These are phyloP conservation scores for Penicillium angulare DNA, from an alignment of 495 filamentous ascomycete genomes.

Conservation along the genomic window DNA sequence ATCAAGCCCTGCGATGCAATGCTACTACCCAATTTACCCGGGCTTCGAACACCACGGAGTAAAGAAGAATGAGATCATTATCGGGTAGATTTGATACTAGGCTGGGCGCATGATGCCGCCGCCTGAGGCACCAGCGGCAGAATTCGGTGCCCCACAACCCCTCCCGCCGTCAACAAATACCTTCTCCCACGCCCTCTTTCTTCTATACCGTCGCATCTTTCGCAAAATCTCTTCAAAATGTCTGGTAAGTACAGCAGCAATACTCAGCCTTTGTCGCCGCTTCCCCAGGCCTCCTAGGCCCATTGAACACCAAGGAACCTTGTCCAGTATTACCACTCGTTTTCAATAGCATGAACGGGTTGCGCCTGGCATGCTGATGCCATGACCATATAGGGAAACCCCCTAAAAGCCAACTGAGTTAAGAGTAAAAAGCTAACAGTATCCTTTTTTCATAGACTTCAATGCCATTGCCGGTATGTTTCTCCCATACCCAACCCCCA, in stretches of 20 bases:
- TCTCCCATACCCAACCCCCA: not conserved
- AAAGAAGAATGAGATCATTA: not conserved
- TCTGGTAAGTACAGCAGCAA: slow-evolving; percentile 28
- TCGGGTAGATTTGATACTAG: not conserved
- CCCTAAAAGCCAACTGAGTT: not conserved
- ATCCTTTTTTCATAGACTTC: slow-evolving; percentile 43
- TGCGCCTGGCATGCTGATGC: slow-evolving; percentile 12
- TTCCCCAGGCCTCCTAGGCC: not conserved
- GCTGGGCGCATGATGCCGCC: not conserved
- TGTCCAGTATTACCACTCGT: slow-evolving; percentile 21
- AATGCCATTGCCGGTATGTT: slow-evolving; percentile 54
- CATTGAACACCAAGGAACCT: not conserved
- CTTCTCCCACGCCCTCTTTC: slow-evolving; percentile 11
- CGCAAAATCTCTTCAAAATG: slow-evolving; percentile 44
- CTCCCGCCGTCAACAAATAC: slow-evolving; percentile 36
- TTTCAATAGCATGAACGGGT: slow-evolving; percentile 1
- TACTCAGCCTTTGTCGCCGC: not conserved
- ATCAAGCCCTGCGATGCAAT: not conserved
- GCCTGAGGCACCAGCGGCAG: slow-evolving; percentile 16
- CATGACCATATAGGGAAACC: slow-evolving; percentile 1
- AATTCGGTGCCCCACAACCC: slow-evolving; percentile 33
- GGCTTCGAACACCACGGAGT: no score
- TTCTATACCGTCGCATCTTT: slow-evolving; percentile 6
- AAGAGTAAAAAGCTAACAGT: slow-evolving; percentile 18
- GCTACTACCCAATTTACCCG: not conserved